Percentiles rank a stretch among this genome's conserved stretches.
Evolutionary conservation across 768 basidiomycete species (phyloP).

Genomic region (Termitomyces sp.): DNA sequence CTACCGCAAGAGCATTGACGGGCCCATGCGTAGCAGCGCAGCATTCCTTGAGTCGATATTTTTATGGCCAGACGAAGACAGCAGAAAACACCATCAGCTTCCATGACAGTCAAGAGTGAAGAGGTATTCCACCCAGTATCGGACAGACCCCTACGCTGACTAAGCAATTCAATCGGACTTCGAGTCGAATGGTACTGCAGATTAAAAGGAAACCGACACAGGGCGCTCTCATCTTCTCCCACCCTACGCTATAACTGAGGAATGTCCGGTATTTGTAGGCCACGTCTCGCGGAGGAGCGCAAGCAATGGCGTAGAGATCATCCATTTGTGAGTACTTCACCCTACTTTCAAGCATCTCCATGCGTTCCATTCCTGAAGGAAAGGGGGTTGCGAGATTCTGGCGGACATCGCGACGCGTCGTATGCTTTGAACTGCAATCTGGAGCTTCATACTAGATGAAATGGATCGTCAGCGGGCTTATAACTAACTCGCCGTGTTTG

Average conservation of each 20-base stretch:
- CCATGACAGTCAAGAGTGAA: conserved; percentile 1
- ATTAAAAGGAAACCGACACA: background rate
- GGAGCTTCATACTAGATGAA: background rate
- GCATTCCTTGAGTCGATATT: background rate
- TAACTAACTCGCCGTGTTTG: conserved; percentile 9
- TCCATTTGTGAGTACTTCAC: conserved; percentile 74
- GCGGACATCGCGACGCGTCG: conserved; percentile 2
- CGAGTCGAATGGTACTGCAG: conserved; percentile 2
- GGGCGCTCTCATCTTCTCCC: background rate
- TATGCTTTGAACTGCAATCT: background rate
- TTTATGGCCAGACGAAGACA: too few relatives aligned
- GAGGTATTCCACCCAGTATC: background rate
- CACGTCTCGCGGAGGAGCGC: conserved; percentile 91
- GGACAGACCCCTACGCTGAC: conserved; percentile 5
- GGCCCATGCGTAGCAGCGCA: too few relatives aligned
- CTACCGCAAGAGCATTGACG: too few relatives aligned
- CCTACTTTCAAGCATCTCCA: background rate
- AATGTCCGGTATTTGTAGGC: conserved; percentile 92
- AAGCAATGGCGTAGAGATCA: conserved; percentile 99
- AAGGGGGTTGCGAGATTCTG: background rate
- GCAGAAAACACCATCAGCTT: background rate
- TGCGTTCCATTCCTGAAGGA: background rate
- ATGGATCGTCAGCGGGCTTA: background rate
- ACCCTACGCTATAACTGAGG: background rate
- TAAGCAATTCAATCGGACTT: conserved; percentile 8